phyloP scores from a whole-genome alignment of 2,329 filamentous ascomycete genomes.

The Colletotrichum tofieldiae region DNA sequence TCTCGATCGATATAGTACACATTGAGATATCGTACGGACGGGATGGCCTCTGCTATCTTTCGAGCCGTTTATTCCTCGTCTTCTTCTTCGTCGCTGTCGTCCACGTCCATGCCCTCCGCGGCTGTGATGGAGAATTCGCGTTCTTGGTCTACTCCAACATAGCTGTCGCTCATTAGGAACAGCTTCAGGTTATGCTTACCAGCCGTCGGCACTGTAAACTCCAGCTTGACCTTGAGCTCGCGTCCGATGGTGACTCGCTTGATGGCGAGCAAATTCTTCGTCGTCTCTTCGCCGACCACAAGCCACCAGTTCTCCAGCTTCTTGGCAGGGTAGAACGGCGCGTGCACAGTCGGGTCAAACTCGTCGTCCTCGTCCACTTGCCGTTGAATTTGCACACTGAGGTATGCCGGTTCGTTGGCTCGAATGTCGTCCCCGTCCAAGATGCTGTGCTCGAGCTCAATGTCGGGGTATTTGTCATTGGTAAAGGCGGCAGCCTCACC shows the following conservation, averaged over 20 bases:
- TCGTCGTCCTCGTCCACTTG: constrained; percentile 80
- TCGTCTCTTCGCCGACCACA: constrained; percentile 92
- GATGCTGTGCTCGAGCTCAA: constrained; percentile 91
- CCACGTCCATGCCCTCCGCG: constrained; percentile 95
- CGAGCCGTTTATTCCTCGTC: constrained; percentile 63
- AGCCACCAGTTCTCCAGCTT: constrained; percentile 99
- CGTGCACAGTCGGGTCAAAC: constrained; percentile 88
- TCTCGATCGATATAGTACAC: constrained; percentile 42
- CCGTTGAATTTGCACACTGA: constrained; percentile 88
- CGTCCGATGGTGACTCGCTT: constrained; percentile 92
- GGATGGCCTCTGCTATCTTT: constrained; percentile 21
- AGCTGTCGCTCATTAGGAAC: constrained; percentile 97
- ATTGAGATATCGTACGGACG: constrained; percentile 34
- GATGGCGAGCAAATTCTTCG: constrained; percentile 89
- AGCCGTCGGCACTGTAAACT: constrained; percentile 88
- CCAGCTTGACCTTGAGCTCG: constrained; percentile 83
- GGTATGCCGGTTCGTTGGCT: constrained; percentile 84
- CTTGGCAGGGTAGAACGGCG: constrained; percentile 91
- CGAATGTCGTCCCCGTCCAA: constrained; percentile 85
- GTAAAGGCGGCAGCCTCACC: constrained; percentile 94
- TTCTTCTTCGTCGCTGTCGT: constrained; percentile 87
- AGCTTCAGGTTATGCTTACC: constrained; percentile 92
- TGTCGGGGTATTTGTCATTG: constrained; percentile 95
- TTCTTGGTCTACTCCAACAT: constrained; percentile 97
- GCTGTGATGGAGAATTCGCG: constrained; percentile 88